These are phyloP conservation scores for Arbutus unedo DNA, from an alignment of 148 eudicot species.

Conservation along the genomic window DNA sequence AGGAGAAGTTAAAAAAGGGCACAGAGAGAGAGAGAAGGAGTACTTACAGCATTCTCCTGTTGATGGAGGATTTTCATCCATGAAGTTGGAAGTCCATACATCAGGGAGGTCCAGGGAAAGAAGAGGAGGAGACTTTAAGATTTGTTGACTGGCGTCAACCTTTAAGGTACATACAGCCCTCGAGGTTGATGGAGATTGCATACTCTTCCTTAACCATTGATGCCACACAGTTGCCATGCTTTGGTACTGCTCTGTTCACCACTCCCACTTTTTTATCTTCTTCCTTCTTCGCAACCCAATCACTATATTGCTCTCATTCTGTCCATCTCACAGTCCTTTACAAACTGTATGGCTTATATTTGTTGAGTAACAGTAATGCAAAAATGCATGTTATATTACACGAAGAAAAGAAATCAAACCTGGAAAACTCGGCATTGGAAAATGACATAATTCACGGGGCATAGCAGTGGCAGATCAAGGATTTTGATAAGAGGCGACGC, in stretches of 20 bases:
- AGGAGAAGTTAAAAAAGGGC: neutral
- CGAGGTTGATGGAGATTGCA: conserved; percentile 9
- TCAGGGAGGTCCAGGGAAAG: conserved; percentile 31
- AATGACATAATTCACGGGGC: neutral
- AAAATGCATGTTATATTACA: neutral
- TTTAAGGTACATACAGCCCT: conserved; percentile 16
- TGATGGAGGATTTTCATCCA: neutral
- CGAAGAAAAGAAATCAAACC: neutral
- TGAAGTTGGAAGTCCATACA: conserved; percentile 20
- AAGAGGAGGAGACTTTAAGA: conserved; percentile 33
- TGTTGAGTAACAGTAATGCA: neutral
- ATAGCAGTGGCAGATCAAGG: neutral
- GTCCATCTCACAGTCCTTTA: neutral
- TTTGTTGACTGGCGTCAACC: neutral
- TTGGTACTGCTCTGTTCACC: neutral
- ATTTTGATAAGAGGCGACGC: neutral
- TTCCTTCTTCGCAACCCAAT: neutral
- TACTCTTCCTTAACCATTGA: conserved; percentile 11
- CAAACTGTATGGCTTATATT: neutral
- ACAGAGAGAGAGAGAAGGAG: neutral
- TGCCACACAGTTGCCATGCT: conserved; percentile 15
- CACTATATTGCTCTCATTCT: conserved; percentile 4
- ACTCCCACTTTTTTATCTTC: neutral
- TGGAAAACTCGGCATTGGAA: neutral
- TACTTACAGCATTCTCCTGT: conserved; percentile 18